Conservation (phyloP, 345 rosid genomes). For the Cardamine chenopodiifolia region DNA sequence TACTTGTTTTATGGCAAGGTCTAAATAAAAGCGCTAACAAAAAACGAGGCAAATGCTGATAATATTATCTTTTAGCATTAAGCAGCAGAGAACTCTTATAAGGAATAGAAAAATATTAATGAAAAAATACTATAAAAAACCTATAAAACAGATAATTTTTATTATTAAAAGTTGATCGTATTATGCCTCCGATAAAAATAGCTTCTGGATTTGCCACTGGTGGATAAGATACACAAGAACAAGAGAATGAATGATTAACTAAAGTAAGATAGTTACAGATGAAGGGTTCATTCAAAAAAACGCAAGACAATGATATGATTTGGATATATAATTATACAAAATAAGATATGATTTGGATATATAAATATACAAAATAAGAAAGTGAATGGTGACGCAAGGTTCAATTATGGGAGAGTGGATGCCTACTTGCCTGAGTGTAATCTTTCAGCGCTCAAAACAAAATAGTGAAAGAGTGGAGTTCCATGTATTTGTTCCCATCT, state of each 20-base stretch:
- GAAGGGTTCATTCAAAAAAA: neutral
- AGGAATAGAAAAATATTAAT: neutral
- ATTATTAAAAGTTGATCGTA: neutral
- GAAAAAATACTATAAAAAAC: neutral
- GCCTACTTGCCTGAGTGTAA: slow-evolving; percentile 33
- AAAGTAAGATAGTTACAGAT: slow-evolving; percentile 19
- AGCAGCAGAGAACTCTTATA: neutral
- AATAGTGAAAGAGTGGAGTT: slow-evolving; percentile 34
- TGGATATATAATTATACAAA: slow-evolving; percentile 19
- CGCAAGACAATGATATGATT: slow-evolving; percentile 29
- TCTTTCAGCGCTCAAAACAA: slow-evolving; percentile 23
- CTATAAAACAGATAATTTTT: neutral
- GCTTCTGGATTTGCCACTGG: neutral
- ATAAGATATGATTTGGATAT: slow-evolving; percentile 30
- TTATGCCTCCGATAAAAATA: neutral
- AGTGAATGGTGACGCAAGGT: slow-evolving; percentile 38
- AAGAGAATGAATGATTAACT: slow-evolving; percentile 1
- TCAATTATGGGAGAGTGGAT: slow-evolving; percentile 35
- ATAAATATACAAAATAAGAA: slow-evolving; percentile 25
- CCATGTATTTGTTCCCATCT: slow-evolving; percentile 35
- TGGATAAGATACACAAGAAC: neutral
- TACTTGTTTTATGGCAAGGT: neutral
- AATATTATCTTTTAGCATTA: neutral
- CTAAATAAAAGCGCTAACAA: neutral
- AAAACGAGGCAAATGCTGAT: neutral